Conservation (phyloP, 768 basidiomycete species). For the Phanerochaete sordida region DNA sequence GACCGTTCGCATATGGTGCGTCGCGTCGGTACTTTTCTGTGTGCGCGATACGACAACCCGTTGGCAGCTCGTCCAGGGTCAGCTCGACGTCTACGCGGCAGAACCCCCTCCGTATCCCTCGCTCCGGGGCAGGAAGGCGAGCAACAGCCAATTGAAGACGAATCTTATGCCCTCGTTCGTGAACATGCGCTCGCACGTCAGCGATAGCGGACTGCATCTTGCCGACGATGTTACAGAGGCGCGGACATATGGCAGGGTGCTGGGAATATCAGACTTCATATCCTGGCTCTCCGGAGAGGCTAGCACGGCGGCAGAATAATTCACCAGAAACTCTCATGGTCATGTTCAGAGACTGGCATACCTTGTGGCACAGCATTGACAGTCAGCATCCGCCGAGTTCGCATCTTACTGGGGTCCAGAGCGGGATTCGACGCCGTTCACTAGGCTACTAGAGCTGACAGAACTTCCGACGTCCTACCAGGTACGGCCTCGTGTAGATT, state of each 20-base stretch:
- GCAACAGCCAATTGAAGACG: constrained; percentile 34
- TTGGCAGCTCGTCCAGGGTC: not conserved
- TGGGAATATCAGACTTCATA: constrained; percentile 19
- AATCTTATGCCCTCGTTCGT: constrained; percentile 64
- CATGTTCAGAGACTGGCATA: too few species aligned
- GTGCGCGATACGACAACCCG: not conserved
- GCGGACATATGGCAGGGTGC: constrained; percentile 5
- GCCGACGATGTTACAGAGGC: not conserved
- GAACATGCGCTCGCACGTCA: constrained; percentile 33
- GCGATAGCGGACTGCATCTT: constrained; percentile 28
- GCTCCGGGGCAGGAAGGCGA: constrained; percentile 43
- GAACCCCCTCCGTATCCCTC: constrained; percentile 48
- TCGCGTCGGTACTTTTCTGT: not conserved
- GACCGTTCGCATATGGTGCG: constrained; percentile 76
- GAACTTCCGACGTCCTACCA: too few species aligned
- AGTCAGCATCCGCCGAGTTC: not conserved
- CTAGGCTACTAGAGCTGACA: too few species aligned
- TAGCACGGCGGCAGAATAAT: not conserved
- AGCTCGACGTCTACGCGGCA: constrained; percentile 30
- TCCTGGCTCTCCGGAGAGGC: constrained; percentile 11
- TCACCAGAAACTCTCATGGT: not conserved
- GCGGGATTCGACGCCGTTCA: too few species aligned
- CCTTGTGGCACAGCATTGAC: not conserved
- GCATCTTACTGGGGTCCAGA: too few species aligned
- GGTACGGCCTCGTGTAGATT: too few species aligned